Evolutionary conservation across 257 asterid species (phyloP).

Genomic region (Salvia splendens): DNA sequence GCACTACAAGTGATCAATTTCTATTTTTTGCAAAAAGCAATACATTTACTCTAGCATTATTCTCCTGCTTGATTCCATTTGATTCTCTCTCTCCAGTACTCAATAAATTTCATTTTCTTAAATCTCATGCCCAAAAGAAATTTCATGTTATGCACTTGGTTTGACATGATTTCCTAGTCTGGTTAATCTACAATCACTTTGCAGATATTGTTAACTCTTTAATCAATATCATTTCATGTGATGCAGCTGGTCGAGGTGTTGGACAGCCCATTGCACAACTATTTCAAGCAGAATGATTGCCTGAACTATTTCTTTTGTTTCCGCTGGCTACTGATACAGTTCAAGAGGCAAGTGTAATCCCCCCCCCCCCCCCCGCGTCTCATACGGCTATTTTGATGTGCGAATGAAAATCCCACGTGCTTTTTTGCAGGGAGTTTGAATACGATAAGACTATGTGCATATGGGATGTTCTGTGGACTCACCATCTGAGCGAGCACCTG

Average conservation of each 20-base stretch:
- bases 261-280: slow-evolving; percentile 86
- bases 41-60: no score
- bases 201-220: slow-evolving; percentile 18
- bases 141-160: not conserved
- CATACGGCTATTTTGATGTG: not conserved
- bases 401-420: not conserved
- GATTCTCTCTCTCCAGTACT: no score
- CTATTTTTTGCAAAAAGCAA: no score
- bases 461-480: slow-evolving; percentile 99
- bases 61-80: no score
- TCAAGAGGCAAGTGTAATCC: slow-evolving; percentile 69
- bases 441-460: slow-evolving; percentile 73
- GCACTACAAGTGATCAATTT: no score
- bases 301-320: slow-evolving; percentile 96
- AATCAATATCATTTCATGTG: slow-evolving; percentile 26
- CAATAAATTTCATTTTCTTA: no score
- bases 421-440: slow-evolving; percentile 79
- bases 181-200: not conserved
- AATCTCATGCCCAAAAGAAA: no score
- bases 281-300: slow-evolving; percentile 84
- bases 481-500: slow-evolving; percentile 78
- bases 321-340: slow-evolving; percentile 98
- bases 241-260: slow-evolving; percentile 92
- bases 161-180: not conserved
- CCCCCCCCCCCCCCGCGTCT: not conserved